Conservation (phyloP, 225 moss, liverwort and hornwort genomes). For the Marchantia paleacea region DNA sequence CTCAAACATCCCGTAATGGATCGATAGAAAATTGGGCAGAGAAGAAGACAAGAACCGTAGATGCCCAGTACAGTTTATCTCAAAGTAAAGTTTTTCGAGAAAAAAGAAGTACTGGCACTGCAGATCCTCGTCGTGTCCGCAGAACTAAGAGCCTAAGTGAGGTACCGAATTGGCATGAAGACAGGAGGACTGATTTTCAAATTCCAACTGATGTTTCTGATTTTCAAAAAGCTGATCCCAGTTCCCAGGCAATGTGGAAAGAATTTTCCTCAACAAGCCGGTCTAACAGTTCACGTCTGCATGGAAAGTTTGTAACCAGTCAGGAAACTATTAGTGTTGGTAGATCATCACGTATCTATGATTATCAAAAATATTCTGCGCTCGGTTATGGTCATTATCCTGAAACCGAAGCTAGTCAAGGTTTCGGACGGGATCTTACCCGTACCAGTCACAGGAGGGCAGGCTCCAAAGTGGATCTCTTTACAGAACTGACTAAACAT, state of each 20-base stretch:
- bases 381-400: neutral
- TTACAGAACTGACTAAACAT: neutral
- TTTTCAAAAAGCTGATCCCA: neutral
- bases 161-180: neutral
- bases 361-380: neutral
- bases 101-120: neutral
- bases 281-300: neutral
- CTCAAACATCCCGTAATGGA: slow-evolving; percentile 5
- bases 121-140: neutral
- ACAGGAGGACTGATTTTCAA: neutral
- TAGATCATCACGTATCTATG: neutral
- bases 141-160: neutral
- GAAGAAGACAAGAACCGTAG: slow-evolving; percentile 2
- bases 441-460: neutral
- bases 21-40: neutral
- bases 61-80: neutral
- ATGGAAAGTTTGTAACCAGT: neutral
- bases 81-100: neutral
- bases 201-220: neutral
- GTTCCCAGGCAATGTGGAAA: slow-evolving; percentile 2
- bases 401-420: neutral
- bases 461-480: slow-evolving; percentile 4
- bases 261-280: slow-evolving; percentile 7
- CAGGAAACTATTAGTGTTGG: neutral
- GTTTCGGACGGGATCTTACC: neutral